These are phyloP conservation scores for Ampelomyces quisqualis DNA, from an alignment of 2,329 filamentous ascomycete genomes.

Conservation along the genomic window DNA sequence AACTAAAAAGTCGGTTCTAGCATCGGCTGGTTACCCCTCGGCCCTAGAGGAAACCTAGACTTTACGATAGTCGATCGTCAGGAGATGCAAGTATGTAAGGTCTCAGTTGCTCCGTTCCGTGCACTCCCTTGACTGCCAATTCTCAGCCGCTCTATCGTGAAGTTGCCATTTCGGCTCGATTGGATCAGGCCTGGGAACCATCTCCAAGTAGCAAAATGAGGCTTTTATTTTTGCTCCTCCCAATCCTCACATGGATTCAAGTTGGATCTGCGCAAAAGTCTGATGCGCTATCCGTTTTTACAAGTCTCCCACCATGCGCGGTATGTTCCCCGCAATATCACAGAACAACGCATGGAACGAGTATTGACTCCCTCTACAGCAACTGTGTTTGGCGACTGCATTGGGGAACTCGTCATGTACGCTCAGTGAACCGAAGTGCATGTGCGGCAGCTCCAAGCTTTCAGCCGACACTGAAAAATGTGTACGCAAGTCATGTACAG, in stretches of 20 bases:
- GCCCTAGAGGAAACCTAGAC: too few species aligned
- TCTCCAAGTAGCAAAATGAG: not conserved
- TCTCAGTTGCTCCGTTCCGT: not conserved
- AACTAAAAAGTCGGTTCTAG: too few species aligned
- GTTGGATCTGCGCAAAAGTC: slow-evolving; percentile 1
- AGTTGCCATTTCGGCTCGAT: not conserved
- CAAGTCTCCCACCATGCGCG: slow-evolving; percentile 7
- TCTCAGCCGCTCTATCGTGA: too few species aligned
- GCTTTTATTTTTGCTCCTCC: not conserved
- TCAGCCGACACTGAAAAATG: slow-evolving; percentile 11
- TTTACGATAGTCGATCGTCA: too few species aligned
- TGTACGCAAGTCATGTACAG: slow-evolving; percentile 10
- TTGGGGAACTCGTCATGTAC: slow-evolving; percentile 11
- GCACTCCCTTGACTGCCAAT: not conserved
- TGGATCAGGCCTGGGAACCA: not conserved
- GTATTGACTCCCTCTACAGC: slow-evolving; percentile 6
- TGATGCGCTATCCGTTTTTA: not conserved
- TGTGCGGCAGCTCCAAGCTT: slow-evolving; percentile 12
- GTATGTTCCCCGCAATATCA: not conserved
- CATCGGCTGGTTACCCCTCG: too few species aligned
- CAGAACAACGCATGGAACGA: not conserved
- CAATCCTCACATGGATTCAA: slow-evolving; percentile 1
- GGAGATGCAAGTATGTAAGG: not conserved
- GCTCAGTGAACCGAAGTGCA: slow-evolving; percentile 13
- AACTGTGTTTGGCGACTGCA: slow-evolving; percentile 14